Conservation (phyloP, 805 yeast species). For the Saturnispora dispora region DNA sequence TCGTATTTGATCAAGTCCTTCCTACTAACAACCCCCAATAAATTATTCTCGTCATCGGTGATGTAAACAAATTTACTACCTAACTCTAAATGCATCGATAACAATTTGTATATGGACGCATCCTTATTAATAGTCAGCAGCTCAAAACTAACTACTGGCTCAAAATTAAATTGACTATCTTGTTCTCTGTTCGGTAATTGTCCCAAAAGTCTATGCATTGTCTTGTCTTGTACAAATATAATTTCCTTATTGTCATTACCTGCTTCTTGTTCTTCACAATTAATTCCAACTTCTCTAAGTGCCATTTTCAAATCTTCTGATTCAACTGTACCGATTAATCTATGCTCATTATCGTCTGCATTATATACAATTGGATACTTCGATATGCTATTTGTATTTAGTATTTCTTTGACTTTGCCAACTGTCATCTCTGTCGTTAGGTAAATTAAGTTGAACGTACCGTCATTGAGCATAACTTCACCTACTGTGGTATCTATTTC, state of each 20-base stretch:
- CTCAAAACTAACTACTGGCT: slow-evolving; percentile 37
- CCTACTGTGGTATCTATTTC: slow-evolving; percentile 28
- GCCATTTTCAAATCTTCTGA: slow-evolving; percentile 33
- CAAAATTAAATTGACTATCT: slow-evolving; percentile 19
- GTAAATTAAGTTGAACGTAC: background rate
- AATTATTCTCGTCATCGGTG: slow-evolving; percentile 35
- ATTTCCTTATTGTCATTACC: slow-evolving; percentile 6
- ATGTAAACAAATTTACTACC: slow-evolving; percentile 75
- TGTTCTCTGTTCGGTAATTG: slow-evolving; percentile 1
- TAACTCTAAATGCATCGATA: slow-evolving; percentile 62
- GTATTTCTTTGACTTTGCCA: slow-evolving; percentile 27
- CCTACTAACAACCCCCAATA: slow-evolving; percentile 73
- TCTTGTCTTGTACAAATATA: slow-evolving; percentile 12
- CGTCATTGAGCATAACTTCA: slow-evolving; percentile 50
- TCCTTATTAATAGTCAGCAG: slow-evolving; percentile 51
- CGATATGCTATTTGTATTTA: slow-evolving; percentile 30
- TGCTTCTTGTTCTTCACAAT: background rate
- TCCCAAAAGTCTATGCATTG: slow-evolving; percentile 1
- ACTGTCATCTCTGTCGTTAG: background rate
- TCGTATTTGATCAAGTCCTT: slow-evolving; percentile 74
- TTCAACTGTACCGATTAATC: slow-evolving; percentile 38
- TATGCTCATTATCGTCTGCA: slow-evolving; percentile 18
- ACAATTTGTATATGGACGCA: slow-evolving; percentile 49
- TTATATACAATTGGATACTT: slow-evolving; percentile 45
- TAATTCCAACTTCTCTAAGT: slow-evolving; percentile 14